These are phyloP conservation scores for Aspergillus indologenus DNA, from an alignment of 495 filamentous ascomycete genomes.

Conservation along the genomic window DNA sequence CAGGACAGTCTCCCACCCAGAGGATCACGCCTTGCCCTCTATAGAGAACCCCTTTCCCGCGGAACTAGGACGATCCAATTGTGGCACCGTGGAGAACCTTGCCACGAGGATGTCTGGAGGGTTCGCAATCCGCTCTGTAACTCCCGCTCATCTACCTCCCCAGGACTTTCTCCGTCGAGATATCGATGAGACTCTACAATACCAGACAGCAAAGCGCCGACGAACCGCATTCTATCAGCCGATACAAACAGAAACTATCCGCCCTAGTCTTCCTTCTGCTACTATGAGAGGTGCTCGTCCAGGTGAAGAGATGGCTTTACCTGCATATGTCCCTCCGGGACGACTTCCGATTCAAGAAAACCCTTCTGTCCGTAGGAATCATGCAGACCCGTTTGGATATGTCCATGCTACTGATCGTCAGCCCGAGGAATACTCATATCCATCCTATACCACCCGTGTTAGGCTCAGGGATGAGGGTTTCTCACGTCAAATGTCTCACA, in stretches of 20 bases:
- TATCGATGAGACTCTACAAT: slow-evolving; percentile 18
- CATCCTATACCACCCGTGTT: slow-evolving; percentile 14
- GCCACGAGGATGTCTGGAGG: slow-evolving; percentile 32
- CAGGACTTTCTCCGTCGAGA: slow-evolving; percentile 18
- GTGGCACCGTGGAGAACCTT: slow-evolving; percentile 29
- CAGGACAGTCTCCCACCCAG: slow-evolving; percentile 22
- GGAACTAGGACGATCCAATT: slow-evolving; percentile 28
- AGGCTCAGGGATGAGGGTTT: slow-evolving; percentile 17
- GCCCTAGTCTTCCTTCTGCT: slow-evolving; percentile 12
- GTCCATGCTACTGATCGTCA: slow-evolving; percentile 17
- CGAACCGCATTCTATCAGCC: slow-evolving; percentile 28
- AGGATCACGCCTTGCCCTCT: slow-evolving; percentile 39
- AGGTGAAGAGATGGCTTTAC: slow-evolving; percentile 21
- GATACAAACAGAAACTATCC: slow-evolving; percentile 7
- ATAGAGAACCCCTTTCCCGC: slow-evolving; percentile 33
- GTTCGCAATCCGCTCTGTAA: slow-evolving; percentile 34
- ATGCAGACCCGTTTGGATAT: slow-evolving; percentile 19
- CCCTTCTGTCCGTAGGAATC: slow-evolving; percentile 24
- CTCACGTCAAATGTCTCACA: slow-evolving; percentile 19
- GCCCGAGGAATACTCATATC: slow-evolving; percentile 14
- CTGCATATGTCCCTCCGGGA: slow-evolving; percentile 17
- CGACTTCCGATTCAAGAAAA: slow-evolving; percentile 21
- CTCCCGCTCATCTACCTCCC: slow-evolving; percentile 24
- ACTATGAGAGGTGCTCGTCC: slow-evolving; percentile 14
- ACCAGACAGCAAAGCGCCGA: slow-evolving; percentile 32